Percentiles rank a stretch among this genome's conserved stretches.
Evolutionary conservation across 495 filamentous ascomycete genomes (phyloP).

Genomic region (Penicillium flavigenum): DNA sequence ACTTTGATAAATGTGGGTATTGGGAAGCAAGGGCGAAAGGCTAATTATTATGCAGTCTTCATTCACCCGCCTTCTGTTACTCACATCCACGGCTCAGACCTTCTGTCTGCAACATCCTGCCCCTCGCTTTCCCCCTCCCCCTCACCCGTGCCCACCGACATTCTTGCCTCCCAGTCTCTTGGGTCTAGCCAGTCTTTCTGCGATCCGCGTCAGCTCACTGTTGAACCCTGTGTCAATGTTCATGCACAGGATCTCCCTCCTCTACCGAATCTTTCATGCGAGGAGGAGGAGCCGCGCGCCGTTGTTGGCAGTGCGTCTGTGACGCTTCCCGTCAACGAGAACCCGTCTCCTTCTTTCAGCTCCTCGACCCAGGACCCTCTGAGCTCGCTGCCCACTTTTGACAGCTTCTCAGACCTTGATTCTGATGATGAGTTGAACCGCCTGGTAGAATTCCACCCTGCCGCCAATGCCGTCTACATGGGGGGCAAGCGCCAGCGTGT

Average conservation of each 20-base stretch:
- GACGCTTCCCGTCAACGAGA: constrained; percentile 53
- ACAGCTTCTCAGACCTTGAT: constrained; percentile 87
- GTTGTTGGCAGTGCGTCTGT: constrained; percentile 65
- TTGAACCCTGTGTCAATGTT: constrained; percentile 58
- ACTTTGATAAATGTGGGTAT: constrained; percentile 11
- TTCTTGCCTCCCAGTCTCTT: constrained; percentile 59
- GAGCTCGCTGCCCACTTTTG: constrained; percentile 71
- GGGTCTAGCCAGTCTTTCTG: constrained; percentile 60
- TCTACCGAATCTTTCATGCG: constrained; percentile 65
- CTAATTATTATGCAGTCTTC: constrained; percentile 60
- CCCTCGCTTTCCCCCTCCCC: constrained; percentile 81
- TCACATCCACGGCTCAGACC: constrained; percentile 64
- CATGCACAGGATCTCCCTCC: constrained; percentile 63
- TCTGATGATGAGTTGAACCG: constrained; percentile 87
- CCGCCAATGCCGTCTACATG: constrained; percentile 57
- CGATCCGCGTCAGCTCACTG: constrained; percentile 88
- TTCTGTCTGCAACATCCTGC: constrained; percentile 70
- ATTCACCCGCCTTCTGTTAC: constrained; percentile 72
- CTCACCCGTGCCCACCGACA: constrained; percentile 62
- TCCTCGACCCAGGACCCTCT: constrained; percentile 51
- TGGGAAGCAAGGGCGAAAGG: constrained; percentile 25
- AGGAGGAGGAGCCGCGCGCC: constrained; percentile 75
- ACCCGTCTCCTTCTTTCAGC: constrained; percentile 47
- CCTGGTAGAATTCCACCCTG: constrained; percentile 67
- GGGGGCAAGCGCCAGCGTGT: constrained; percentile 79